A percentile compares a stretch with the other conserved stretches of the same genome.
phyloP scores from a whole-genome alignment of 495 filamentous ascomycete species.

The Xylaria palmicola region DNA sequence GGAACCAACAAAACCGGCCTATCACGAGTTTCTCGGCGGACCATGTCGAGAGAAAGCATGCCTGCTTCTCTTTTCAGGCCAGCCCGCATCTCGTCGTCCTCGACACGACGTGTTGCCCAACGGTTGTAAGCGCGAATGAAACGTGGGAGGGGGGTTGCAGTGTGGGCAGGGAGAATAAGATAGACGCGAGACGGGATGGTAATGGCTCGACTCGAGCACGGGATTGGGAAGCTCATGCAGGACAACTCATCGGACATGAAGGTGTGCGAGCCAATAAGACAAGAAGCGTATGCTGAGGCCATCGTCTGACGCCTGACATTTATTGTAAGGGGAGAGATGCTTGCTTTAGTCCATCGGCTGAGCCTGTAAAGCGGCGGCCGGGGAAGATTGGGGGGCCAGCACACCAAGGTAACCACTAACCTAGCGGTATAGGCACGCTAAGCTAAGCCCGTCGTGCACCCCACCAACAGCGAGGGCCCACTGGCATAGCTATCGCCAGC shows the following conservation, averaged over 20 bases:
- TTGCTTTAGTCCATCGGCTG: neutral
- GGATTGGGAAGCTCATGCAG: slow-evolving; percentile 25
- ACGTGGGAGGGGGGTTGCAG: slow-evolving; percentile 23
- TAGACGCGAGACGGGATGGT: slow-evolving; percentile 21
- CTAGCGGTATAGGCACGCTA: too few species aligned
- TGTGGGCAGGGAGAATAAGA: slow-evolving; percentile 14
- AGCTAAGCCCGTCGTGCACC: neutral
- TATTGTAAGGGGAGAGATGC: slow-evolving; percentile 14
- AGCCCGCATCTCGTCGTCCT: neutral
- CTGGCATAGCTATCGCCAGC: neutral
- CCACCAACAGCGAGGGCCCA: neutral
- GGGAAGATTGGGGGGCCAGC: neutral
- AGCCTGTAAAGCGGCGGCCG: slow-evolving; percentile 1
- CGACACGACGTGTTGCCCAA: slow-evolving; percentile 23
- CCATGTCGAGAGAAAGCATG: neutral
- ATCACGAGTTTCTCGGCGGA: neutral
- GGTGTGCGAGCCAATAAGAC: slow-evolving; percentile 12
- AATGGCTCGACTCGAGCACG: slow-evolving; percentile 21
- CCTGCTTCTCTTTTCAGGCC: neutral
- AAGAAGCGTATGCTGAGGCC: slow-evolving; percentile 22
- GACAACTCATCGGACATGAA: slow-evolving; percentile 34
- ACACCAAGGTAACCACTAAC: neutral
- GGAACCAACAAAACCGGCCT: neutral
- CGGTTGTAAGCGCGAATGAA: slow-evolving; percentile 24
- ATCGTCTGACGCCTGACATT: slow-evolving; percentile 13